Conservation (phyloP, 2,329 filamentous ascomycete genomes). For the Cladosporium phlei region DNA sequence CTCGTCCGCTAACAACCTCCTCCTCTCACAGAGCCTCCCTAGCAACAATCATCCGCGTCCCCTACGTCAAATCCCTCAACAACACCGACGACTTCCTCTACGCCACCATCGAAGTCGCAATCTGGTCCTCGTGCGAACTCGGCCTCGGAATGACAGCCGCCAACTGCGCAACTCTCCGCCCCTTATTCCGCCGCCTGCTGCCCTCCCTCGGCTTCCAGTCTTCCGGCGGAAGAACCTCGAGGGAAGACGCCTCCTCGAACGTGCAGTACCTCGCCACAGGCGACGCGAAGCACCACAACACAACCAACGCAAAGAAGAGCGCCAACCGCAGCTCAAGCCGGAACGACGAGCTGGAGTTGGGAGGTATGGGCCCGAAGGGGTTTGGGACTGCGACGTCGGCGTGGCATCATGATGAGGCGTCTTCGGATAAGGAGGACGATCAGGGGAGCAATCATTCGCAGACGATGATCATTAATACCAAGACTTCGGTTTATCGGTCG, state of each 20-base stretch:
- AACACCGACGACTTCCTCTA: slow-evolving; percentile 18
- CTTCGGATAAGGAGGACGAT: background rate
- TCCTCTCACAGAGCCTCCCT: slow-evolving; percentile 12
- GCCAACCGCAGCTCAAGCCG: background rate
- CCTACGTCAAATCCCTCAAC: slow-evolving; percentile 24
- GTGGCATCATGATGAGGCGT: background rate
- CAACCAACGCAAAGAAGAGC: background rate
- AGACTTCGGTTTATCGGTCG: slow-evolving; percentile 4
- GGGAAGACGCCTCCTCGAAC: background rate
- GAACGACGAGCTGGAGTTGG: background rate
- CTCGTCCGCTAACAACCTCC: background rate
- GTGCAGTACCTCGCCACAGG: background rate
- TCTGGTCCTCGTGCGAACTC: slow-evolving; percentile 30
- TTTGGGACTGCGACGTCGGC: slow-evolving; percentile 6
- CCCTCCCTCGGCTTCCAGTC: background rate
- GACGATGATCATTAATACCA: slow-evolving; percentile 9
- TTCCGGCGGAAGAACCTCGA: background rate
- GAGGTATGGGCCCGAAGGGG: background rate
- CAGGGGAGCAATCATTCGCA: slow-evolving; percentile 5
- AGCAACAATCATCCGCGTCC: slow-evolving; percentile 20
- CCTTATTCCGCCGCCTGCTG: slow-evolving; percentile 34
- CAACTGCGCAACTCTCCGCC: slow-evolving; percentile 46
- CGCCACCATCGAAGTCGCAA: slow-evolving; percentile 38
- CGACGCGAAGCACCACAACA: background rate
- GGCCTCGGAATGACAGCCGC: slow-evolving; percentile 38